A percentile compares a stretch with the other conserved stretches of the same genome.
phyloP scores from a whole-genome alignment of 2,329 filamentous ascomycete genomes.

The Colletotrichum limetticola region DNA sequence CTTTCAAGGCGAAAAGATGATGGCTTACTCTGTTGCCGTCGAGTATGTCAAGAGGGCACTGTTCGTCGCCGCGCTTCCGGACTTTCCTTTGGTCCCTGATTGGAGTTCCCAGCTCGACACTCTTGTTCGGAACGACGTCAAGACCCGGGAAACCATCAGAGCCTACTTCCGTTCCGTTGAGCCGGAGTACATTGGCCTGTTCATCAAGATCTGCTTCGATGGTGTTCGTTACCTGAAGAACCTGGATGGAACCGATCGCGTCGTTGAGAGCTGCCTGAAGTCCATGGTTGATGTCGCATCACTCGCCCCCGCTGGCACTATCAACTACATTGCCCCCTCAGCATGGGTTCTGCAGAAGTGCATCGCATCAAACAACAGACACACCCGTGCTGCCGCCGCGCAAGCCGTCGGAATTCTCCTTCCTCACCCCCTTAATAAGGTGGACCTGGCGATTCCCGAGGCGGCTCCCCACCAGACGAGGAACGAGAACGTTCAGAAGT shows the following conservation, averaged over 20 bases:
- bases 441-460: slow-evolving; percentile 47
- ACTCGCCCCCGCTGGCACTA: slow-evolving; percentile 59
- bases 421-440: slow-evolving; percentile 65
- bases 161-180: slow-evolving; percentile 59
- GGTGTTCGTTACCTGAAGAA: slow-evolving; percentile 60
- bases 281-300: slow-evolving; percentile 66
- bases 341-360: slow-evolving; percentile 63
- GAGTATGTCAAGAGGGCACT: slow-evolving; percentile 71
- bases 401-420: slow-evolving; percentile 81
- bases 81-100: slow-evolving; percentile 75
- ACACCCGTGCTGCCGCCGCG: slow-evolving; percentile 73
- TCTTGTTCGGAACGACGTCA: slow-evolving; percentile 75
- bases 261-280: slow-evolving; percentile 59
- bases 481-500: slow-evolving; percentile 25
- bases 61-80: slow-evolving; percentile 59
- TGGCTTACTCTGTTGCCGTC: slow-evolving; percentile 75
- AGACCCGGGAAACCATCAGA: slow-evolving; percentile 69
- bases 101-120: slow-evolving; percentile 87
- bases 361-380: slow-evolving; percentile 77
- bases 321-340: slow-evolving; percentile 61
- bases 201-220: slow-evolving; percentile 67
- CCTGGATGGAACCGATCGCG: slow-evolving; percentile 40
- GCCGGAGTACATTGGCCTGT: slow-evolving; percentile 50
- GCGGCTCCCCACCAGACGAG: slow-evolving; percentile 39
- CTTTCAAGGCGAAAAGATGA: slow-evolving; percentile 57